These are phyloP conservation scores for Cyphellophora europaea DNA, from an alignment of 2,329 filamentous ascomycete species.

Conservation along the genomic window DNA sequence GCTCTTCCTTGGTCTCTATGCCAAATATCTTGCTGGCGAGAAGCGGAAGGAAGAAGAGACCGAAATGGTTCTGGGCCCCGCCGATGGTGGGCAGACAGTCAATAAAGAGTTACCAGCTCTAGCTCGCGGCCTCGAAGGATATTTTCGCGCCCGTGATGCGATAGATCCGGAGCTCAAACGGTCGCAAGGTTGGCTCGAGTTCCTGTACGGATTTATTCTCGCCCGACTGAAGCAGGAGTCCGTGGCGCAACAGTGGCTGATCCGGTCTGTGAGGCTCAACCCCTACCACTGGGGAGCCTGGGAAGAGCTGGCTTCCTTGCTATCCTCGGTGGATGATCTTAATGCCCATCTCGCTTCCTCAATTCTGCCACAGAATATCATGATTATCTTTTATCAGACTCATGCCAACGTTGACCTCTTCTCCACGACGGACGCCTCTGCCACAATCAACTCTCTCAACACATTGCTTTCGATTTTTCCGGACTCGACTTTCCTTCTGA, in stretches of 20 bases:
- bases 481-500: slow-evolving; percentile 77
- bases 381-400: slow-evolving; percentile 89
- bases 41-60: slow-evolving; percentile 94
- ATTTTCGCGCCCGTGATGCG: slow-evolving; percentile 57
- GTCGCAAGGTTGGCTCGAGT: slow-evolving; percentile 80
- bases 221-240: slow-evolving; percentile 85
- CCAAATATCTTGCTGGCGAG: slow-evolving; percentile 86
- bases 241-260: slow-evolving; percentile 74
- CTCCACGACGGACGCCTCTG: slow-evolving; percentile 49
- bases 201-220: slow-evolving; percentile 74
- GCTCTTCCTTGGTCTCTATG: slow-evolving; percentile 83
- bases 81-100: slow-evolving; percentile 71
- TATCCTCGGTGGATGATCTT: slow-evolving; percentile 69
- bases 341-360: slow-evolving; percentile 34
- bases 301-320: slow-evolving; percentile 78
- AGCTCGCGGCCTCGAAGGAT: slow-evolving; percentile 65
- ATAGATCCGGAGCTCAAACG: slow-evolving; percentile 15
- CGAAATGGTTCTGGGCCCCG: slow-evolving; percentile 92
- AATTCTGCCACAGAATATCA: slow-evolving; percentile 72
- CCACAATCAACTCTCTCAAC: slow-evolving; percentile 13
- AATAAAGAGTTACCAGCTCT: slow-evolving; percentile 79
- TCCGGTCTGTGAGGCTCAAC: slow-evolving; percentile 78
- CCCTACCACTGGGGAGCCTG: slow-evolving; percentile 97
- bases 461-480: slow-evolving; percentile 81
- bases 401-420: slow-evolving; percentile 88